Percentiles rank a stretch among this genome's conserved stretches.
Conservation (phyloP, 176 grass and related monocot genomes). For the Coix lacrymajobi region DNA sequence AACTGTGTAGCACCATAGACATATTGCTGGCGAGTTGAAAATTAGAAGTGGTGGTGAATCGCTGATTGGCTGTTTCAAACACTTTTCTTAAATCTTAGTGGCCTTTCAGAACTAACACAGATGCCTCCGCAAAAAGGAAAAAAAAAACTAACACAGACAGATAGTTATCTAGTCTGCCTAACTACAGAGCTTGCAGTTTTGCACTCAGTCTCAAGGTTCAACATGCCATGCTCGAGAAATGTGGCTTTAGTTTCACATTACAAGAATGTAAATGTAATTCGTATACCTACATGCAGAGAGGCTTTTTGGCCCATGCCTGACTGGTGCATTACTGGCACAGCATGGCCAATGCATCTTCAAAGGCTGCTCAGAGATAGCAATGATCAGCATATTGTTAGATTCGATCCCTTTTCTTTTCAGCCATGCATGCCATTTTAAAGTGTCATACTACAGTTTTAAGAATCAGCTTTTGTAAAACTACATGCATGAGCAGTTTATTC, state of each 20-base stretch:
- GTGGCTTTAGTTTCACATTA: constrained; percentile 30
- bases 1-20: background rate
- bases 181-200: constrained; percentile 13
- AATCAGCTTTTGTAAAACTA: background rate
- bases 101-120: background rate
- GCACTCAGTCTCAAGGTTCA: background rate
- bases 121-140: background rate
- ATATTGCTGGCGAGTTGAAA: background rate
- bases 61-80: background rate
- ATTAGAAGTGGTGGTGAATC: background rate
- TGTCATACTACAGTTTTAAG: background rate
- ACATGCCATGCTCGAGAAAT: background rate
- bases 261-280: constrained; percentile 11
- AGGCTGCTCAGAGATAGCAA: constrained; percentile 6
- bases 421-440: constrained; percentile 7
- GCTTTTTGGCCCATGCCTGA: constrained; percentile 21
- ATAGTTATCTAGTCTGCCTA: background rate
- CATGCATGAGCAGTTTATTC: background rate
- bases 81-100: background rate
- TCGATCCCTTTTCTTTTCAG: constrained; percentile 13
- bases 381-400: constrained; percentile 3
- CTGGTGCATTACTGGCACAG: constrained; percentile 28
- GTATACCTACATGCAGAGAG: constrained; percentile 5
- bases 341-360: constrained; percentile 20
- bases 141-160: background rate